Evolutionary conservation across 2,329 filamentous ascomycete species (phyloP), one percentile per base, ranked within the genome.

Genomic region (Colletotrichum endophyticum): DNA sequence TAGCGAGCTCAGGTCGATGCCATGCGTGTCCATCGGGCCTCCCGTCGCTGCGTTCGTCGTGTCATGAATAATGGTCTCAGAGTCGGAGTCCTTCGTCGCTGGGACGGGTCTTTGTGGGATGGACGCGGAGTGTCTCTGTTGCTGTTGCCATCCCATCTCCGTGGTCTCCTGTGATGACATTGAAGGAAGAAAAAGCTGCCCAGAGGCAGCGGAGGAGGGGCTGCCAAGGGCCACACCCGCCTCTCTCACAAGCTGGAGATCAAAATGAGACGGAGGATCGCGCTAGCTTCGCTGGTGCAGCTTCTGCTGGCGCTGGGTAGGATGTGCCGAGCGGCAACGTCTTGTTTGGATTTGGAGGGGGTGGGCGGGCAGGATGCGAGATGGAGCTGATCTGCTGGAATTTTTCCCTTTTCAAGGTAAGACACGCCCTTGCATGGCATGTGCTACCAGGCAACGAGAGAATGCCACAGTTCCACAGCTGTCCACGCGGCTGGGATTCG

Each of bases 1-100:
- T 63, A 75, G 70, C 39, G 73, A 73, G 39, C 73, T 73, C 36
- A 75, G 63, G 63, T 75, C 73, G 32, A 75, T 72, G 32, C 73
- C 73, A 57, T 75, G 73, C 39, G 64, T 63, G 57, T 75, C 73
- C 70, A 73, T 75, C 56, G 68, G 73, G 62, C 19, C 36, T 36
- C 69, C 19, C 39, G 28, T 64, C 57, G 73, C 62, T 30, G 28
- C 57, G 56, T 70, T 63, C 27, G 67, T 63, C 30, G 63, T 32
- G 57, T 73, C 70, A 57, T 69, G 16, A 22, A 73, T 36, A 12
- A n/a, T 34, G 27, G 73, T 66, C 30, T 32, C 30, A 32, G 30
- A 32, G 25, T 63, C 69, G n/a, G 22, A 16, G n/a, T 75, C 57
- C 11, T 67, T 68, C 11, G 27, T 57, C 25, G 30, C 30, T 30